Base-by-base conservation (phyloP, 345 rosid species). In the Fremontodendron californicum region DNA sequence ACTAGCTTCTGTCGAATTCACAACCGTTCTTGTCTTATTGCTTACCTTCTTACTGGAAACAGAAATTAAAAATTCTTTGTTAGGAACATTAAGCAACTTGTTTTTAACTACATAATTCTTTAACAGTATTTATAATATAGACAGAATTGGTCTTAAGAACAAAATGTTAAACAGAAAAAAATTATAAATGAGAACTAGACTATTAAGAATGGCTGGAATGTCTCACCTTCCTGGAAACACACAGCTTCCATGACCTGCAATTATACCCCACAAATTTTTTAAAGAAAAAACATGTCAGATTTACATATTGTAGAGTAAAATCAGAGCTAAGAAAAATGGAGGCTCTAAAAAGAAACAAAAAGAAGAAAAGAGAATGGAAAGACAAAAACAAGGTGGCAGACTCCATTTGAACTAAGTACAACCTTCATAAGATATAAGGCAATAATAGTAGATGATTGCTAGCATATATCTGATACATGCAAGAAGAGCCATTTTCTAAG, bases 151-250 rank as follows among this genome's bases (percentile, higher is more conserved):
- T 25, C 6, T 12, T 25, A 52, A 77, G 21, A 64, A 60, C 23
- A 67, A 67, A 66, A 19, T n/a, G 16, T 29, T 13, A 31, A 61
- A 52, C 31, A 31, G 23, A 55, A 6, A 19, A 58, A 62, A 57
- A 9, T 9, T 15, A 43, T 63, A 5, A 75, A 39, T n/a, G 48
- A 71, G 6, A 31, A 57, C 12, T 37, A 21, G 71, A 73, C 35
- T 21, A 23, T 25, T 67, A 61, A 58, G 21, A 67, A 27, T 69
- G 48, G 49, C n/a, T 7, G 74, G 5, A 35, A 18, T 48, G 74
- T 40, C 86, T 80, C 83, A 95, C 99, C 99, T 95, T 86, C 99
- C 99, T 5, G 94, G 96, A 88, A 93, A 95, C 79, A 85, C 82
- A 89, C 99, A 95, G 85, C 86, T 89, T 76, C 92, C 98, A 76